phyloP scores from a whole-genome alignment of 106 monocot species.

The Amphibolis antarctica region DNA sequence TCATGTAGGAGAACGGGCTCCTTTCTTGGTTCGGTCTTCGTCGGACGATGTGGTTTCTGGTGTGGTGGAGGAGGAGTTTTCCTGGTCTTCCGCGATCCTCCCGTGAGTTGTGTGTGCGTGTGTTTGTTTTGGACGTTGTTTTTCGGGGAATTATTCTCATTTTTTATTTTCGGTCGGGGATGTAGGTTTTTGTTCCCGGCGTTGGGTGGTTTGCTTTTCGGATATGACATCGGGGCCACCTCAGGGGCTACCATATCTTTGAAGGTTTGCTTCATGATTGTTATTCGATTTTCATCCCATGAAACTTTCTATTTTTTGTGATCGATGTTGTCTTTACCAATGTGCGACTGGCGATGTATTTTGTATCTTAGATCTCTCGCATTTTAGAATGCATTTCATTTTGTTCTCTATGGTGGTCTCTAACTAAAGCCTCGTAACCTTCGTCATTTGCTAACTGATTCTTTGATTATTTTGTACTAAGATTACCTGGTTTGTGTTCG shows the following conservation, averaged over 20 bases:
- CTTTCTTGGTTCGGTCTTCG: background rate
- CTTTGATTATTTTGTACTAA: no score
- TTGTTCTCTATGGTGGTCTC: no score
- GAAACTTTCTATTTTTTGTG: background rate
- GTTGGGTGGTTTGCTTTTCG: slow-evolving; percentile 82
- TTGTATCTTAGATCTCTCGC: background rate
- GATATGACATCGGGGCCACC: slow-evolving; percentile 95
- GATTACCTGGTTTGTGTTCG: background rate
- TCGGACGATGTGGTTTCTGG: slow-evolving; percentile 1
- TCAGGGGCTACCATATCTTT: slow-evolving; percentile 77
- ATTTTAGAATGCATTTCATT: background rate
- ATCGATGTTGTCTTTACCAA: no score
- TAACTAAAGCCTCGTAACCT: no score
- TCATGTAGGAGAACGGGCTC: background rate
- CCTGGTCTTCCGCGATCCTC: slow-evolving; percentile 51
- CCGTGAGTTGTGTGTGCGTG: slow-evolving; percentile 31
- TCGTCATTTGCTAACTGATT: no score
- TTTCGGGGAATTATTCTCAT: background rate
- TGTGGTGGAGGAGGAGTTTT: slow-evolving; percentile 21
- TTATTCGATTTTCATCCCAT: background rate
- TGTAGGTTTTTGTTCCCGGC: slow-evolving; percentile 86
- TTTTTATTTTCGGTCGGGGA: background rate
- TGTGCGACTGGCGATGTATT: background rate
- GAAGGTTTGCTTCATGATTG: slow-evolving; percentile 23
- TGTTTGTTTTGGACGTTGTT: background rate